Conservation (phyloP, 2,329 filamentous ascomycete genomes). For the Shiraia sp. region DNA sequence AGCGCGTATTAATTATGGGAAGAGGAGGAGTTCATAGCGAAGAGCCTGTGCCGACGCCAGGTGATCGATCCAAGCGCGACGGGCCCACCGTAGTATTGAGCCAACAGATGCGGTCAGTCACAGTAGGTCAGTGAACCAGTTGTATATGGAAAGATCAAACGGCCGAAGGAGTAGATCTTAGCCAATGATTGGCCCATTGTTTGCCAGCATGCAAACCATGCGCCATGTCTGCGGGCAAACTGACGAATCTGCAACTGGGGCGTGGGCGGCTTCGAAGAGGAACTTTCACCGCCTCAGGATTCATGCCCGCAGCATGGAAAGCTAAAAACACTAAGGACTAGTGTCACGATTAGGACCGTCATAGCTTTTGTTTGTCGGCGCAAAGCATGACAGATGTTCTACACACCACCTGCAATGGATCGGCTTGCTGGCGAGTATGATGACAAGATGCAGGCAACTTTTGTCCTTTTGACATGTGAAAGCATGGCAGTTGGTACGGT, state of each 20-base stretch:
- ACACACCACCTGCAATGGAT: constrained; percentile 14
- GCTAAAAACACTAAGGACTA: constrained; percentile 20
- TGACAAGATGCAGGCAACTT: constrained; percentile 29
- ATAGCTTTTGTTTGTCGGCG: constrained; percentile 13
- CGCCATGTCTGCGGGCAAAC: constrained; percentile 24
- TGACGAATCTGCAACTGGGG: constrained; percentile 18
- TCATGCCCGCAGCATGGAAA: constrained; percentile 17
- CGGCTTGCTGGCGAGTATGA: constrained; percentile 25
- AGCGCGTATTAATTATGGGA: constrained; percentile 7
- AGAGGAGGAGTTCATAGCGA: constrained; percentile 5
- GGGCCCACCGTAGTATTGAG: constrained; percentile 27
- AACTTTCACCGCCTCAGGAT: constrained; percentile 34
- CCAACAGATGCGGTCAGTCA: constrained; percentile 22
- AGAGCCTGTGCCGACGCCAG: constrained; percentile 20
- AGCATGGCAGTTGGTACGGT: constrained; percentile 4
- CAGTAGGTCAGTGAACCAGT: constrained; percentile 19
- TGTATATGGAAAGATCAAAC: constrained; percentile 19
- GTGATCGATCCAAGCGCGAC: constrained; percentile 25
- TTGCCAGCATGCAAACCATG: constrained; percentile 19
- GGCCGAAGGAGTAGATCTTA: constrained; percentile 21
- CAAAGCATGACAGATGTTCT: constrained; percentile 24
- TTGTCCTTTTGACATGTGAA: constrained; percentile 4
- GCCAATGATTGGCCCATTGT: constrained; percentile 25
- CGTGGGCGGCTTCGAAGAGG: constrained; percentile 24
- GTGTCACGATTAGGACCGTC: constrained; percentile 18